These are phyloP conservation scores for Hygrophoropsis aurantiaca DNA, from an alignment of 768 basidiomycete genomes.

Conservation along the genomic window DNA sequence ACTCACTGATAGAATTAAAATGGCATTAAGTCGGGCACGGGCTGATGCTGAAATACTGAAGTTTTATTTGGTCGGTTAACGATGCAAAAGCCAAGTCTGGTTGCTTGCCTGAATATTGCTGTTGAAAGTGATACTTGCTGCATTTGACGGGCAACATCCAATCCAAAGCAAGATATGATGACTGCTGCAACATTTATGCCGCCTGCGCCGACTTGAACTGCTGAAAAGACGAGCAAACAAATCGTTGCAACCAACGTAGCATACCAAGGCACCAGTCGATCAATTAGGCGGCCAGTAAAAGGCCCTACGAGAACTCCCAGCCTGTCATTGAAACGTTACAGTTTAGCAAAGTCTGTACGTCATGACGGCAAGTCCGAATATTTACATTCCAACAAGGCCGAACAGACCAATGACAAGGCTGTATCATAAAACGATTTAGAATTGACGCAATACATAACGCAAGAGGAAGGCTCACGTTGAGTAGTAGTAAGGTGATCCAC, in stretches of 20 bases:
- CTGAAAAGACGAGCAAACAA: conserved; percentile 49
- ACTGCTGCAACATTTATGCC: conserved; percentile 71
- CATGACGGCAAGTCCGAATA: conserved; percentile 38
- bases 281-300: conserved; percentile 65
- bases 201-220: conserved; percentile 67
- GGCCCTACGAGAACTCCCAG: conserved; percentile 71
- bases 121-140: conserved; percentile 68
- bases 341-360: conserved; percentile 50
- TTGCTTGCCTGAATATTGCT: conserved; percentile 52
- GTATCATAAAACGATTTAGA: neutral
- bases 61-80: conserved; percentile 4
- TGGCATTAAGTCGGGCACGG: conserved; percentile 73
- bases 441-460: neutral
- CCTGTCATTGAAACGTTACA: conserved; percentile 17
- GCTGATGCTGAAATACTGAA: conserved; percentile 45
- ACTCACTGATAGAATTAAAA: conserved; percentile 67
- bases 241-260: conserved; percentile 60
- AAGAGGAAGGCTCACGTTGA: conserved; percentile 49
- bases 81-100: conserved; percentile 2
- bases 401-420: conserved; percentile 69
- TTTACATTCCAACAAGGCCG: conserved; percentile 62
- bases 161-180: conserved; percentile 63
- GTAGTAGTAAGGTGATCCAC: conserved; percentile 72
- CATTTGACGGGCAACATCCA: conserved; percentile 76
- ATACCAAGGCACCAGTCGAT: conserved; percentile 76